Base-by-base conservation (phyloP, 176 grass and related monocot species). In the Oryza nivara region DNA sequence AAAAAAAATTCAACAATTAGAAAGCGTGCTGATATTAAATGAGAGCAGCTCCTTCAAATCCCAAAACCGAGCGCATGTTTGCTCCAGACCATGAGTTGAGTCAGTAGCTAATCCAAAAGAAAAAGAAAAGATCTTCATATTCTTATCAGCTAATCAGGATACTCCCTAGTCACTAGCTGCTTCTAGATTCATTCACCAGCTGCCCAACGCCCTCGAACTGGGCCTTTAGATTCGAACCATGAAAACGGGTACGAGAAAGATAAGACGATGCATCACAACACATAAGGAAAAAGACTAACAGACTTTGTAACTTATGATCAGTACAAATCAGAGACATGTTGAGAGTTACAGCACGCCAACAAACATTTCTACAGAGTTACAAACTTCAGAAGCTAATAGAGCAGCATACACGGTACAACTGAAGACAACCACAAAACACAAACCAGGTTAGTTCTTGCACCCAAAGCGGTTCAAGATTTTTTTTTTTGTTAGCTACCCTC, bases 401-500 rank as follows among this genome's bases (percentile, higher is more conserved):
- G 79, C 60, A 82, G 41, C 81, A 83, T 76, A 67, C 70, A 86
- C 54, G 51, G 73, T 61, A 85, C 73, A 77, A 56, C 65, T 9
- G 58, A 76, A 49, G 40, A 90, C 5, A 22, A 80, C 85, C 85
- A 87, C 89, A 84, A 80, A 84, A 74, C 52, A 35, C 56, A 78
- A 87, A 76, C 74, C 76, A 73, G 7, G 88, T 83, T 90, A 90
- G 79, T 82, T 86, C 83, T 67, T 56, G 36, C 73, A 45, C 76
- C 89, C 65, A 72, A 72, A 30, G 73, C 44, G 41, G 73, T 46
- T 72, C 73, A 28, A 65, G 74, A 77, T n/a, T 54, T 76, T 67
- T 9, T 9, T 9, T 48, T 79, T 22, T n/a, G 75, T 84, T 81
- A 88, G 85, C 52, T 46, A 78, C 76, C 17, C 76, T 13, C 63